Percentiles rank a stretch among this genome's conserved stretches.
These are phyloP conservation scores for Pilasporangium apinafurcum DNA, from an alignment of 352 stramenopile genomes.

Conservation along the genomic window DNA sequence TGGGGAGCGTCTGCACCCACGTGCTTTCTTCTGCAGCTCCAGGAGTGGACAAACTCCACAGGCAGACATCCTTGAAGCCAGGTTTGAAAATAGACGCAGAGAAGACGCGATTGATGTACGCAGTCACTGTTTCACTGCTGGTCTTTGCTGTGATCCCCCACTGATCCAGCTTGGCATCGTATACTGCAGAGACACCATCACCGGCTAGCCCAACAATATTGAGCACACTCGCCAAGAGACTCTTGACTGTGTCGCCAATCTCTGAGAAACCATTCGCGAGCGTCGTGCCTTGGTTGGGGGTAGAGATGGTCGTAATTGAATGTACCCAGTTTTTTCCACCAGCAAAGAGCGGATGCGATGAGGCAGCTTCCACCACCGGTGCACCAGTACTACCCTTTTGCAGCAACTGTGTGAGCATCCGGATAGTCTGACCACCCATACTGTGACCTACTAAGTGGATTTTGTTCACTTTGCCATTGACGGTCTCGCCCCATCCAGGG, in stretches of 20 bases:
- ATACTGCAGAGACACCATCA: conserved; percentile 17
- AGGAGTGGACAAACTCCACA: conserved; percentile 17
- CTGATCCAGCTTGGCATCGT: conserved; percentile 53
- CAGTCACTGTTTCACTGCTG: conserved; percentile 12
- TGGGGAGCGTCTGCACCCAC: conserved; percentile 24
- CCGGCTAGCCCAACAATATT: conserved; percentile 18
- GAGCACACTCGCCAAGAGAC: conserved; percentile 25
- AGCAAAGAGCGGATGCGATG: conserved; percentile 35
- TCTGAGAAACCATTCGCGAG: conserved; percentile 34
- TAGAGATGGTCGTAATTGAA: conserved; percentile 58
- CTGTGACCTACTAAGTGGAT: conserved; percentile 71
- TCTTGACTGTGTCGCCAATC: conserved; percentile 32
- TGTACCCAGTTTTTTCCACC: conserved; percentile 59
- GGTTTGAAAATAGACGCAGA: conserved; percentile 19
- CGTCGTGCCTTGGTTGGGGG: conserved; percentile 54
- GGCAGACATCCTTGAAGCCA: conserved; percentile 18
- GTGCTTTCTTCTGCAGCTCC: conserved; percentile 23
- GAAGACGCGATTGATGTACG: conserved; percentile 37
- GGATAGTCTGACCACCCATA: conserved; percentile 73
- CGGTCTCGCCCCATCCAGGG: conserved; percentile 41
- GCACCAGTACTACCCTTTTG: conserved; percentile 34
- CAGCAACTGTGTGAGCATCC: conserved; percentile 65
- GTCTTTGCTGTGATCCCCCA: conserved; percentile 32
- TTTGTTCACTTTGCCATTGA: conserved; percentile 49
- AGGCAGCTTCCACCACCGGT: conserved; percentile 15